A percentile compares a stretch with the other conserved stretches of the same genome.
Conservation (phyloP, 129 eudicot species). For the Artemisia argyi region DNA sequence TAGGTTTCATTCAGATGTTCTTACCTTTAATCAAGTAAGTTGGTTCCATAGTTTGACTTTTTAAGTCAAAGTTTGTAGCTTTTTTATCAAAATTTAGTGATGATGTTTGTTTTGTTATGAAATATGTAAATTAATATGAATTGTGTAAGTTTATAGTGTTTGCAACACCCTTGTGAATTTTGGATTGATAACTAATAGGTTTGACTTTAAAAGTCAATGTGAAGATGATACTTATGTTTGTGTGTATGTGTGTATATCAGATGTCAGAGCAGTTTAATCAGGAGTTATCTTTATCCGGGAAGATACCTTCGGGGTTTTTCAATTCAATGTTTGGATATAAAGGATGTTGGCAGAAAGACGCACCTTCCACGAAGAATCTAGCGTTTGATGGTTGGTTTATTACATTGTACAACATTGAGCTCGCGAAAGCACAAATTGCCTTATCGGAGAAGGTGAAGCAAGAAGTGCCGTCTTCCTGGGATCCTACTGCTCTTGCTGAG, state of each 20-base stretch:
- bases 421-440: slow-evolving; percentile 67
- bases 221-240: not conserved
- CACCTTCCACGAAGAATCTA: slow-evolving; percentile 66
- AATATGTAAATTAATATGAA: not conserved
- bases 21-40: slow-evolving; percentile 72
- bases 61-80: not conserved
- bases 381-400: slow-evolving; percentile 97
- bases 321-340: slow-evolving; percentile 80
- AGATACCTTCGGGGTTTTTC: slow-evolving; percentile 87
- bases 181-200: not conserved
- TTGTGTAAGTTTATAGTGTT: not conserved
- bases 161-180: too few species aligned
- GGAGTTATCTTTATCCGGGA: slow-evolving; percentile 74
- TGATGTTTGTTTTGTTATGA: not conserved
- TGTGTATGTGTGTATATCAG: slow-evolving; percentile 35
- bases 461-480: slow-evolving; percentile 94
- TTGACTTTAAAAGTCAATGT: slow-evolving; percentile 22
- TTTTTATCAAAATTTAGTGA: not conserved
- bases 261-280: slow-evolving; percentile 96
- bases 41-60: slow-evolving; percentile 7
- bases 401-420: slow-evolving; percentile 69
- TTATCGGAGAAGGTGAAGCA: slow-evolving; percentile 73
- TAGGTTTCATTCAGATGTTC: slow-evolving; percentile 85
- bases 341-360: slow-evolving; percentile 94
- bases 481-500: slow-evolving; percentile 87